Base-by-base conservation (phyloP, 169 alveolate genomes). In the Cytauxzoon felis region DNA sequence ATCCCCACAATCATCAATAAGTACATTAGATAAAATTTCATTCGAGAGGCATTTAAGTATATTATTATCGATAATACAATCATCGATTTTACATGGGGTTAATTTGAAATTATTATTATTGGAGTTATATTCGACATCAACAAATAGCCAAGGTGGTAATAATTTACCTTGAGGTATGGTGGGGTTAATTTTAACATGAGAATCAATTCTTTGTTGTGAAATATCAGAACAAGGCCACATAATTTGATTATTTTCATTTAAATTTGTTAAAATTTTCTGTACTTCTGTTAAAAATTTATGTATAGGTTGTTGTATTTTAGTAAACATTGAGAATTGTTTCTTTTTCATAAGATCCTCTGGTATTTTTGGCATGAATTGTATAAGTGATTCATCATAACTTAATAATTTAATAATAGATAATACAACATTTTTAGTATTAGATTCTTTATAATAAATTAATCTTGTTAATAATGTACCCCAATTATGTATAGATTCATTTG, bases 391-490 rank as follows among this genome's bases (percentile, higher is more conserved):
- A 36, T 82, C 80, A 3, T 78, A 21, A 27, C 87, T 78, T 0
- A 82, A 58, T 16, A 82, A 19, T 50, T 79, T 82, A 33, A 82
- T 50, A 16, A 82, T 82, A 6, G 90, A 82, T 53, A 82, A 61
- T 70, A 82, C 45, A 41, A 82, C 62, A 40, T 27, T 82, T 36
- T 78, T 82, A 23, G 89, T 48, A 7, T 73, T 66, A 79, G 61
- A 73, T 33, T 82, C 89, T 73, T 75, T 70, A 54, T 68, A 73
- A 4, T 81, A 70, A 30, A 82, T 82, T 49, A 79, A 71, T 41
- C 90, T 30, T 47, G 90, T 61, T 34, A 82, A 51, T 40, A 82
- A 48, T 13, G 83, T 83, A 32, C 90, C 90, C 90, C 90, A 82
- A 30, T 65, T 52, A 43, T 82, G 89, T 30, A 80, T 71, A 0